Evolutionary conservation across 1,284 basidiomycete genomes (phyloP).

Genomic region (Trichosporon faecale): DNA sequence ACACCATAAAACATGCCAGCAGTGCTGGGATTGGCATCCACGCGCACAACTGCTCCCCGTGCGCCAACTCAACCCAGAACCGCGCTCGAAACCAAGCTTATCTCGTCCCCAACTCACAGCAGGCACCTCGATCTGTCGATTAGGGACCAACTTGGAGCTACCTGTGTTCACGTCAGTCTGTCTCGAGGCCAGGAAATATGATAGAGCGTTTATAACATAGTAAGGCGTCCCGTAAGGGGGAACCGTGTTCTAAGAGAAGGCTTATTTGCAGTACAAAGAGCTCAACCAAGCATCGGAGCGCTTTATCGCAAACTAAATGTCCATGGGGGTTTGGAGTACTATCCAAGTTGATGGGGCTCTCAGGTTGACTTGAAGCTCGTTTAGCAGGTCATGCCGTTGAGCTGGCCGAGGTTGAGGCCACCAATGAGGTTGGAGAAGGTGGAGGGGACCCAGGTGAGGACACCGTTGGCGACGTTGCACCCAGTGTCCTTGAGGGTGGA

Average conservation of each 20-base stretch:
- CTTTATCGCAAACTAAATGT: conserved; percentile 2
- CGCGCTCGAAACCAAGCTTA: background rate
- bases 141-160: background rate
- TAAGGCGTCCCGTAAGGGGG: background rate
- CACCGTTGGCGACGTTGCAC: conserved; percentile 12
- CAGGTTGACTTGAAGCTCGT: background rate
- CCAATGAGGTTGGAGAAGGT: conserved; percentile 10
- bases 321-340: background rate
- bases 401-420: conserved; percentile 9
- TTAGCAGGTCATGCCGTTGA: conserved; percentile 20
- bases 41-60: background rate
- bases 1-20: background rate
- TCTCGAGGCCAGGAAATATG: background rate
- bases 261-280: background rate
- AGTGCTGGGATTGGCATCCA: background rate
- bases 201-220: background rate
- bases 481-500: conserved; percentile 14
- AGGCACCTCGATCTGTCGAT: background rate
- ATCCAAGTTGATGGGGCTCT: background rate
- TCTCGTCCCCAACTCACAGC: background rate
- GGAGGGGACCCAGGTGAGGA: conserved; percentile 22
- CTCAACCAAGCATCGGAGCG: conserved; percentile 9
- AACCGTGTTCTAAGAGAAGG: conserved; percentile 1
- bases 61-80: background rate
- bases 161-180: background rate